phyloP scores from a whole-genome alignment of 257 asterid genomes.

The Solanum rostratum region DNA sequence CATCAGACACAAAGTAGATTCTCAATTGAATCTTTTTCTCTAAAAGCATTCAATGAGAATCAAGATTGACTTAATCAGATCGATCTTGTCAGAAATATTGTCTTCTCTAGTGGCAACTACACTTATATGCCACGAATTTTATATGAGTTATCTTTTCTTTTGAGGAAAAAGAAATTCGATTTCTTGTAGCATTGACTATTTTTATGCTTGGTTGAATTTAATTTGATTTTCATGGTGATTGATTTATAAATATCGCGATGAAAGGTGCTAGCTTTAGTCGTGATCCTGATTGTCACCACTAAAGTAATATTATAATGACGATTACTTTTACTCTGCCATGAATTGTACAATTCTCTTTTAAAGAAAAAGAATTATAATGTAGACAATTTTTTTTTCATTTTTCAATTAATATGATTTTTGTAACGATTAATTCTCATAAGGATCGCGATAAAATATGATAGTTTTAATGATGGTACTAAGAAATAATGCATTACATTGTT shows the following conservation, averaged over 20 bases:
- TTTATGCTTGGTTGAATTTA: neutral
- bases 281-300: neutral
- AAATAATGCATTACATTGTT: too few relatives aligned
- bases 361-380: neutral
- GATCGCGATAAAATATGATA: neutral
- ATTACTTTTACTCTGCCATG: neutral
- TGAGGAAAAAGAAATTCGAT: too few relatives aligned
- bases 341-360: neutral
- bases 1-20: neutral
- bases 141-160: neutral
- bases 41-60: neutral
- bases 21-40: neutral
- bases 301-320: neutral
- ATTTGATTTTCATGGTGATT: neutral
- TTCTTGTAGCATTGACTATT: neutral
- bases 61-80: neutral
- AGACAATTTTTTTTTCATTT: neutral
- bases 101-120: neutral
- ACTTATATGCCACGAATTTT: neutral
- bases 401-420: neutral
- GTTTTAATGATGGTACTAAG: too few relatives aligned
- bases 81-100: neutral
- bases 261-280: neutral
- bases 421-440: neutral
- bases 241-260: neutral